Conservation (phyloP, 2,329 filamentous ascomycete species). For the Cladophialophora immunda region DNA sequence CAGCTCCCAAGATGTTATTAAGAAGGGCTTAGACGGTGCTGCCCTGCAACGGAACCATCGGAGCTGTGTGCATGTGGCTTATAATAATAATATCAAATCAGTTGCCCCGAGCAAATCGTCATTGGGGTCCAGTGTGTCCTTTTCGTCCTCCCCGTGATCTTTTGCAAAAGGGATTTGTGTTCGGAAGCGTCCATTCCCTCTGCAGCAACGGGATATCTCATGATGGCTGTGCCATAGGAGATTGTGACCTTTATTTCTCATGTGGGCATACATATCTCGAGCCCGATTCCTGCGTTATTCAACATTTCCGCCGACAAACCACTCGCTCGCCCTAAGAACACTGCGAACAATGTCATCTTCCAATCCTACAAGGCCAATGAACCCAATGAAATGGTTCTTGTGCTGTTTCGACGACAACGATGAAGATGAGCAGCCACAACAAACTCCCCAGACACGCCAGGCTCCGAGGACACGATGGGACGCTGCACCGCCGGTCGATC, state of each 20-base stretch:
- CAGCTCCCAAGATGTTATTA: neutral
- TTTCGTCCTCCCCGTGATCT: neutral
- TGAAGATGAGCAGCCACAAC: constrained; percentile 8
- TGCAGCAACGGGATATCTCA: neutral
- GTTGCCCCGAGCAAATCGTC: neutral
- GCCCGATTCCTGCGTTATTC: neutral
- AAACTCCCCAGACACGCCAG: constrained; percentile 8
- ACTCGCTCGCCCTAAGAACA: neutral
- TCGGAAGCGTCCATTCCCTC: neutral
- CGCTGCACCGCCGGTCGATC: constrained; percentile 17
- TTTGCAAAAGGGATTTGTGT: neutral
- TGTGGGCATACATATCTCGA: neutral
- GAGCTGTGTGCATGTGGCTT: neutral
- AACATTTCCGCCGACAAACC: neutral
- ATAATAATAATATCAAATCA: constrained; percentile 4
- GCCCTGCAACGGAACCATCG: neutral
- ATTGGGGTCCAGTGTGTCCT: neutral
- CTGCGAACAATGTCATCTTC: neutral
- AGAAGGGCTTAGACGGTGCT: neutral
- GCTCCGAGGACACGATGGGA: constrained; percentile 19
- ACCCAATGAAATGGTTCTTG: constrained; percentile 10
- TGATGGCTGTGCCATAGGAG: constrained; percentile 7
- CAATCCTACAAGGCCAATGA: neutral
- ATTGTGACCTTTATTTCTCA: neutral
- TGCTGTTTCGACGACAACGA: constrained; percentile 20